Percentiles rank a stretch among this genome's conserved stretches.
Conservation (phyloP, 495 filamentous ascomycete species). For the Xylaria intraflava region DNA sequence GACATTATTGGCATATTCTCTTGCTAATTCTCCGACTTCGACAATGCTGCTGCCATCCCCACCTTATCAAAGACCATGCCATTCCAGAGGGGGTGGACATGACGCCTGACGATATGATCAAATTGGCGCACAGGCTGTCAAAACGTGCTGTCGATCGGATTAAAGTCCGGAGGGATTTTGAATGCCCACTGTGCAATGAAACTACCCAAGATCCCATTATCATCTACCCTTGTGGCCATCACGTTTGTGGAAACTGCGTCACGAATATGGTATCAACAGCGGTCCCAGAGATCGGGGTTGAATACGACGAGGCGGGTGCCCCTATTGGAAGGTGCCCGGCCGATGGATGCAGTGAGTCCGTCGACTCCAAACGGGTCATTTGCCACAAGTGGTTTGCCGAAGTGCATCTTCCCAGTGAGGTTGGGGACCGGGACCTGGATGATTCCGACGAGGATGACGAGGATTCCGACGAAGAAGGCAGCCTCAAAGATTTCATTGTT, state of each 20-base stretch:
- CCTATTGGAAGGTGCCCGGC: constrained; percentile 54
- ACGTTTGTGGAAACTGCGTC: constrained; percentile 74
- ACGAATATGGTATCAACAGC: constrained; percentile 59
- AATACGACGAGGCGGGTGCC: constrained; percentile 28
- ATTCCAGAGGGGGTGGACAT: constrained; percentile 40
- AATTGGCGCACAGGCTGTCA: constrained; percentile 58
- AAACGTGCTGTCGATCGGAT: constrained; percentile 60
- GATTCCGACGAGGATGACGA: constrained; percentile 31
- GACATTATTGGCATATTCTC: constrained; percentile 77
- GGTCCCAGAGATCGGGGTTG: constrained; percentile 52
- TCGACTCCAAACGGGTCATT: constrained; percentile 63
- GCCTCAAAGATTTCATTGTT: constrained; percentile 54
- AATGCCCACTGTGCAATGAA: constrained; percentile 80
- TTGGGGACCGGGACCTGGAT: constrained; percentile 26
- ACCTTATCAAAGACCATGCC: constrained; percentile 74
- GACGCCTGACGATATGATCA: constrained; percentile 51
- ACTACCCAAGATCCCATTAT: constrained; percentile 67
- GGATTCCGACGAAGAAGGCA: constrained; percentile 34
- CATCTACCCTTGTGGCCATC: constrained; percentile 80
- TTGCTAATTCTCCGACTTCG: constrained; percentile 80
- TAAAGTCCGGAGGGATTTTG: constrained; percentile 49
- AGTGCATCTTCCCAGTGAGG: constrained; percentile 53
- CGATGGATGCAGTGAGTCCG: constrained; percentile 50
- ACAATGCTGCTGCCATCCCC: constrained; percentile 91
- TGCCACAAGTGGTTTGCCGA: constrained; percentile 68